Base-by-base conservation (phyloP, 306 rosid genomes). In the Benincasa hispida region DNA sequence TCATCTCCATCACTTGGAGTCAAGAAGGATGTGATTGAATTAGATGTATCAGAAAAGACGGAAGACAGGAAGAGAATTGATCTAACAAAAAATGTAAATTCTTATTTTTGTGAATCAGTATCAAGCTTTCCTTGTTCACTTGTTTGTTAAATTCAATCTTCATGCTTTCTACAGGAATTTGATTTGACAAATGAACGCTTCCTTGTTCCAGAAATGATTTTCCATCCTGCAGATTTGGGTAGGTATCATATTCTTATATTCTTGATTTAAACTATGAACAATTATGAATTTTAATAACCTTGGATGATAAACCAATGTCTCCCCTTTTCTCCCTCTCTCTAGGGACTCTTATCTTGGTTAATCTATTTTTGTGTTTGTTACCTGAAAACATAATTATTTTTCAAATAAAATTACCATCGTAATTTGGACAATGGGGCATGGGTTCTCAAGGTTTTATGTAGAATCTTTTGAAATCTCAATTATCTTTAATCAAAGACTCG, bases 201-300 rank as follows among this genome's bases (percentile, higher is more conserved):
- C 88, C 96, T 94, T 75, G 97, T 91, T 30, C 96, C 98, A 0
- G 98, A 94, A 89, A 94, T 94, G 98, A 83, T 94, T 56, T 94
- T 94, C 82, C 96, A 87, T 78, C 98, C 98, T 54, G 91, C 96
- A 67, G 96, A 94, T 91, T 81, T 94, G 79, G 98, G 97, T 91
- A 15, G 74, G 90, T 84, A 56, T 80, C 59, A 18, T 50, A 27
- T 30, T 75, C 24, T 32, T 10, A 21, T 53, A 27, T 18, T 32
- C 51, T 19, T 51, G 41, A 50, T 72, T 50, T 48, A 4, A 77
- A 76, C 12, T 70, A 79, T 24, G 10, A 47, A 50, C 7, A 9
- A 41, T 14, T 32, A 41, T 32, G 14, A 21, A 48, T 72, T 35
- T 2, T 5, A 73, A 51, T 73, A 35, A 19, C 61, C 19, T 51